A percentile compares a stretch with the other conserved stretches of the same genome.
phyloP scores from a whole-genome alignment of 345 rosid genomes.

The Hypericum perforatum region DNA sequence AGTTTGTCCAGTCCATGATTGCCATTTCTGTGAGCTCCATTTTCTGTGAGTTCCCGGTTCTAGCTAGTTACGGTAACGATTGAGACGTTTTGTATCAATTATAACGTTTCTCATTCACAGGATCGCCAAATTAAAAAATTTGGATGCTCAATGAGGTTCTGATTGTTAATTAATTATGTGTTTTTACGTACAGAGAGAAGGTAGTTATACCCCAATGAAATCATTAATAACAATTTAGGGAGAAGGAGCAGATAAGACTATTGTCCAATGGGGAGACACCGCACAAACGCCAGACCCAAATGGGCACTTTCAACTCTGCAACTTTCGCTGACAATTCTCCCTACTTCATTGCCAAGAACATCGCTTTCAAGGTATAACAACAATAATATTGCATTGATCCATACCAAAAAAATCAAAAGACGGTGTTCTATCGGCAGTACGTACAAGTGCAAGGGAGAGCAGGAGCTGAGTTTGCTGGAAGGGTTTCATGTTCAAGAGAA shows the following conservation, averaged over 20 bases:
- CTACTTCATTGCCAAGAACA: slow-evolving; percentile 82
- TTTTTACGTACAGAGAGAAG: slow-evolving; percentile 50
- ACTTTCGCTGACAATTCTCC: slow-evolving; percentile 84
- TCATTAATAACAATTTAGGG: slow-evolving; percentile 84
- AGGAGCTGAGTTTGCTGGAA: slow-evolving; percentile 75
- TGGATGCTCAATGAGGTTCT: neutral
- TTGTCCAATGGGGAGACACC: slow-evolving; percentile 91
- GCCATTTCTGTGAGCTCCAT: no score
- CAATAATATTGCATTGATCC: no score
- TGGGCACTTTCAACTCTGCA: slow-evolving; percentile 77
- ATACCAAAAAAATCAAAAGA: no score
- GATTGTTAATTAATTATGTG: neutral
- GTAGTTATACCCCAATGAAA: slow-evolving; percentile 71
- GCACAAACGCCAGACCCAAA: slow-evolving; percentile 67
- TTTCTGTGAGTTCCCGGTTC: no score
- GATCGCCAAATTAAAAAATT: no score
- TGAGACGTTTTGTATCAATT: no score
- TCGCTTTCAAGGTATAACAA: slow-evolving; percentile 97
- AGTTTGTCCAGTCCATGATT: no score
- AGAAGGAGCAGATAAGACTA: slow-evolving; percentile 80
- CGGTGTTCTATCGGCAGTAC: slow-evolving; percentile 93
- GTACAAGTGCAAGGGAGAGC: slow-evolving; percentile 77
- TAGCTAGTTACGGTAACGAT: no score
- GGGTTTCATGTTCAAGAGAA: slow-evolving; percentile 88
- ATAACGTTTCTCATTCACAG: no score